Percentiles rank a stretch among this genome's conserved stretches.
These are phyloP conservation scores for Quercus alba DNA, from an alignment of 306 rosid species.

Conservation along the genomic window DNA sequence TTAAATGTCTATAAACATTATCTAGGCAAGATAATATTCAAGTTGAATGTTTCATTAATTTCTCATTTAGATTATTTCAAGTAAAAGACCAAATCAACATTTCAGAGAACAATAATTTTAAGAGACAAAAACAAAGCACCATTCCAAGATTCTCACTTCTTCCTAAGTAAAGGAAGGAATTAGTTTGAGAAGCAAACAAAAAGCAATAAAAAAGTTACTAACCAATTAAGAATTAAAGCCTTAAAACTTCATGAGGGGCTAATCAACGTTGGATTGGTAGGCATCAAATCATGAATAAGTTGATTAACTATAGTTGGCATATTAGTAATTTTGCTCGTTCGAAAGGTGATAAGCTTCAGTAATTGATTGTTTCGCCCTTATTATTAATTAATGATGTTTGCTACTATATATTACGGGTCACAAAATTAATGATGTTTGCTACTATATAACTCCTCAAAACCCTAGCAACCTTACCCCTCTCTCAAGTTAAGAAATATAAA, in stretches of 20 bases:
- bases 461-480: too few relatives aligned
- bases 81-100: too few relatives aligned
- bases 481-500: too few relatives aligned
- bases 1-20: too few relatives aligned
- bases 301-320: not conserved
- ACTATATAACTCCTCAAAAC: too few relatives aligned
- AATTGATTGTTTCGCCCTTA: not conserved
- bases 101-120: not conserved
- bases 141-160: not conserved
- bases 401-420: not conserved
- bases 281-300: not conserved
- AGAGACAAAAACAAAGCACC: not conserved
- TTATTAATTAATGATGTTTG: not conserved
- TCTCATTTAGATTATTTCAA: too few relatives aligned
- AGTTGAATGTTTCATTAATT: too few relatives aligned
- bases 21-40: too few relatives aligned
- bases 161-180: not conserved
- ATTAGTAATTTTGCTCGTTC: too few relatives aligned
- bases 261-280: not conserved
- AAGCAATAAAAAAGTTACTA: not conserved
- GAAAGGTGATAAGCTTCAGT: not conserved
- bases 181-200: not conserved
- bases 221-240: not conserved
- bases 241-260: too few relatives aligned
- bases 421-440: too few relatives aligned